Base-by-base conservation (phyloP, 768 basidiomycete genomes). In the Russula sp. region DNA sequence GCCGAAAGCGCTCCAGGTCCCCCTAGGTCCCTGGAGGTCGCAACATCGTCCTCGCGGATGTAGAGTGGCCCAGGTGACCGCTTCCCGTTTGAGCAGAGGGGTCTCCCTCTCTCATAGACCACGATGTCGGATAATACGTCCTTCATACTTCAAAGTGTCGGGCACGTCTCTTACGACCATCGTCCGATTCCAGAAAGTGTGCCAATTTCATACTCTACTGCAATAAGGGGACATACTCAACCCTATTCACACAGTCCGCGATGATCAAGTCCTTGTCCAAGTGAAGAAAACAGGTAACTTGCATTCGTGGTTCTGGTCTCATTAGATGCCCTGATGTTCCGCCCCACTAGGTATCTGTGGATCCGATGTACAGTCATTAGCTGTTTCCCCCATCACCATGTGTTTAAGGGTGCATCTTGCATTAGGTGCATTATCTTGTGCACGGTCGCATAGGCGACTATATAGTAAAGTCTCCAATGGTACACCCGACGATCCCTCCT, bases 271-370 rank as follows among this genome's bases (percentile, higher is more conserved):
- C 48, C 84, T 98, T 24, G 85, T 98, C 38, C 80, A 89, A 70
- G 89, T 98, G 48, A 94, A 92, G 78, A 94, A 94, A 78, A 96
- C 94, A 20, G 94, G 92, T 87, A 81, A 70, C n/a, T 50, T 6
- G 42, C 18, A 9, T 53, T 50, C 54, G 10, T 26, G 14, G 53
- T 32, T 61, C 49, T 32, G 44, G 11, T 48, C 56, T 58, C 55
- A 46, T 30, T 62, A 52, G 63, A 58, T 28, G 56, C 16, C 49
- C 59, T 59, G 52, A 51, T 57, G 60, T 69, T 58, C 38, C n/a
- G n/a, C n/a, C n/a, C 50, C 26, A 26, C 26, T 67, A 91, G 93
- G 93, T 57, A 94, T 95, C 67, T 95, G 92, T 73, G 93, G 93
- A 42, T 93, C 91, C 63, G 93, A 96, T 81, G 89, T 89, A 76